Base-by-base conservation (phyloP, 2,329 filamentous ascomycete genomes). In the Fonsecaea multimorphosa region DNA sequence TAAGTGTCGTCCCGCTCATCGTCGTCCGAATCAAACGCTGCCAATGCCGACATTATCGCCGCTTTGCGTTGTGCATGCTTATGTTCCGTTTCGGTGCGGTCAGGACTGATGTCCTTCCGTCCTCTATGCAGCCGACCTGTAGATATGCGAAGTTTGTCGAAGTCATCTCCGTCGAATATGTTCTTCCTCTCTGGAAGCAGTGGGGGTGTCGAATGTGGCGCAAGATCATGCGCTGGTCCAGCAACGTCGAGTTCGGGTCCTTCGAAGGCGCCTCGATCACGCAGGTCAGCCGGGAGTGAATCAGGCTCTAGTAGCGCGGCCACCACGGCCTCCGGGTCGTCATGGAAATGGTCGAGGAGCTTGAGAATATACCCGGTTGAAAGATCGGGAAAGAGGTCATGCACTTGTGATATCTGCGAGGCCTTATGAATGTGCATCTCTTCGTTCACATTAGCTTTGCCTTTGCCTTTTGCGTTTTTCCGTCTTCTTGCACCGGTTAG, bases 1-100 rank as follows among this genome's bases (percentile, higher is more conserved):
- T 99, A 99, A 0, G 94, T 98, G 76, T 99, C 95, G 76, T 99
- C 95, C 38, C 93, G 87, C 79, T 99, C 95, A 76, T 99, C 95
- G 71, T 98, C 95, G 72, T 98, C 94, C 0, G 89, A 90, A 78
- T 98, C 93, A 71, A 98, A 97, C 0, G 90, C 86, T 16, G 92
- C 92, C 1, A 98, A 86, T 0, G 94, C 94, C 2, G 93, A 91
- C 27, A 97, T 81, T 72, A 97, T 97, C 11, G 92, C 90, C 0
- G 92, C 91, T 79, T 96, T 97, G 72, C 89, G 88, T 1, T 89
- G 86, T 2, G 89, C 87, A 69, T 80, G 79, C 55, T 79, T 74
- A 24, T 68, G 64, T 14, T 27, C 31, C 22, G 85, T 36, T 83
- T 85, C 40, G n/a, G 54, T 49, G 46, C 63, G 52, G 46, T 63